A percentile compares a stretch with the other conserved stretches of the same genome.
These are phyloP conservation scores for Fusarium pininemorale DNA, from an alignment of 2,329 filamentous ascomycete species.

Conservation along the genomic window DNA sequence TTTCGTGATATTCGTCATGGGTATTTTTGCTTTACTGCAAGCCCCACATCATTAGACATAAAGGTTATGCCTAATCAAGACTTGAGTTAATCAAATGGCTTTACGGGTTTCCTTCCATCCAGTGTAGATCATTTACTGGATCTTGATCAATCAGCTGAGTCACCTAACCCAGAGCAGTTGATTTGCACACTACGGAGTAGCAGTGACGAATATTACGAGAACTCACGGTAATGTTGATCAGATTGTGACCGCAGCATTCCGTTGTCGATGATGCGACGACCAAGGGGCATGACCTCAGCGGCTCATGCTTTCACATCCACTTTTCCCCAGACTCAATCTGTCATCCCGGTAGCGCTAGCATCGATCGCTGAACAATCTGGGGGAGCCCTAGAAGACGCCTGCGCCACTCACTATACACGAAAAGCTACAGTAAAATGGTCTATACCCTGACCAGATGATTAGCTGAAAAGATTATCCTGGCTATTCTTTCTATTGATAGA, in stretches of 20 bases:
- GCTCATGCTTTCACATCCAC: neutral
- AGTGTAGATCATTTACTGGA: accelerated
- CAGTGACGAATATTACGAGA: neutral
- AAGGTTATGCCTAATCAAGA: neutral
- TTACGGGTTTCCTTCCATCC: neutral
- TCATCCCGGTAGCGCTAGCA: neutral
- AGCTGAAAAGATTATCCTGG: neutral
- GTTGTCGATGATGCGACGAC: neutral
- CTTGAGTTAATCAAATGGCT: too few species aligned
- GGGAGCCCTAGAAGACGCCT: neutral
- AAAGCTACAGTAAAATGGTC: too few species aligned
- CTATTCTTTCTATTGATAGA: too few species aligned
- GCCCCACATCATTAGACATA: neutral
- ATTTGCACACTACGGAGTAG: too few species aligned
- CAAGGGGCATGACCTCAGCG: neutral
- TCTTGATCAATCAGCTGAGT: neutral
- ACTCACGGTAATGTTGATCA: neutral
- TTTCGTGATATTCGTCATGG: too few species aligned
- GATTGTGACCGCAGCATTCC: too few species aligned
- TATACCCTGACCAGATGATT: accelerated
- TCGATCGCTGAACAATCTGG: neutral
- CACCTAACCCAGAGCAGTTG: accelerated
- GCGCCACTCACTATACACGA: neutral
- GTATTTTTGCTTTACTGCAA: neutral
- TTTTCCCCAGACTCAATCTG: neutral